These are phyloP conservation scores for Erodium chrysanthum DNA, from an alignment of 441 rosid genomes.

Conservation along the genomic window DNA sequence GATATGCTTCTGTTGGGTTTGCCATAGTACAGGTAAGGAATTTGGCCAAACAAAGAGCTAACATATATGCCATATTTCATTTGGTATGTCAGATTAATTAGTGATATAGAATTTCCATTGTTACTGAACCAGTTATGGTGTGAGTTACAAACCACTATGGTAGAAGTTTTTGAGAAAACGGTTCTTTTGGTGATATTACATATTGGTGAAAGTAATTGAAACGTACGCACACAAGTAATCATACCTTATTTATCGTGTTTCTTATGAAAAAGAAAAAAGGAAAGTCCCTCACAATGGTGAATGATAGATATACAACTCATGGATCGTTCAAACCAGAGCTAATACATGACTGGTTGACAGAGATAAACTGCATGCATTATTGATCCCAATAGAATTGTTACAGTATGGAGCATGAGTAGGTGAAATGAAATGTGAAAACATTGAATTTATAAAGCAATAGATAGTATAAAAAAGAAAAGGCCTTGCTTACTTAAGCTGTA, in stretches of 20 bases:
- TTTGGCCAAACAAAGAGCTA: constrained; percentile 15
- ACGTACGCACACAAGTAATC: too few species aligned
- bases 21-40: constrained; percentile 64
- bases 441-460: background rate
- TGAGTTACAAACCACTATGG: too few species aligned
- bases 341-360: background rate
- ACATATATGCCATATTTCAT: background rate
- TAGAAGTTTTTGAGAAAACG: too few species aligned
- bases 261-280: background rate
- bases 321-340: background rate
- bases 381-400: background rate
- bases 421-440: background rate
- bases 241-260: background rate
- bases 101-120: too few species aligned
- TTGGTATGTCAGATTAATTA: too few species aligned
- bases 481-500: background rate
- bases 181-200: too few species aligned
- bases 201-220: too few species aligned
- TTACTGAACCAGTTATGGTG: too few species aligned
- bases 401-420: background rate
- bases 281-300: background rate
- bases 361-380: background rate
- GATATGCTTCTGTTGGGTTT: constrained; percentile 89
- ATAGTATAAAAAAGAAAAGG: background rate
- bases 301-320: background rate